Conservation (phyloP, 176 grass and related monocot species). For the Zea luxurians region DNA sequence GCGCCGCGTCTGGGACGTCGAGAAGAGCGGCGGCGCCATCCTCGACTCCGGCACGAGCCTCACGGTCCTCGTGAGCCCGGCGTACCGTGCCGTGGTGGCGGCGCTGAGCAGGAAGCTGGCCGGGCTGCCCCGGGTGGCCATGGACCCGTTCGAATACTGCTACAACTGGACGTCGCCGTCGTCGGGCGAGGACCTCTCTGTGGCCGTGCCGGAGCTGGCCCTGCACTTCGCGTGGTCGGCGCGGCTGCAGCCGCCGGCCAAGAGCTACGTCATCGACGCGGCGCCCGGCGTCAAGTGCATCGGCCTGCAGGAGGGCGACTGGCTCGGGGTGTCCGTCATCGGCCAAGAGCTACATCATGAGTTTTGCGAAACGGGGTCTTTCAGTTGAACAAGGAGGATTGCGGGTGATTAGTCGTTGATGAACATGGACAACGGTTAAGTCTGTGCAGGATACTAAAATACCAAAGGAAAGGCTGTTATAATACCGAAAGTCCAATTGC, state of each 20-base stretch:
- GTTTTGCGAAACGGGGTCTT: too few species aligned
- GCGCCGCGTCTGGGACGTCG: constrained; percentile 66
- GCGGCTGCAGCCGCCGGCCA: constrained; percentile 62
- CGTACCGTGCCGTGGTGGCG: constrained; percentile 61
- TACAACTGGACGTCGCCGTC: constrained; percentile 87
- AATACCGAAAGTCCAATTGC: too few species aligned
- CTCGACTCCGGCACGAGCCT: constrained; percentile 90
- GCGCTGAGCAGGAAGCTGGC: constrained; percentile 55
- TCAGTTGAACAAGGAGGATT: too few species aligned
- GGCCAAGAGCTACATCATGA: constrained; percentile 89
- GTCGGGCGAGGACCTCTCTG: background rate
- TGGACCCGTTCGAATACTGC: constrained; percentile 94
- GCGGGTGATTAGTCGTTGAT: too few species aligned
- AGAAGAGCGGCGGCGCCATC: constrained; percentile 70
- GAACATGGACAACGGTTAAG: too few species aligned
- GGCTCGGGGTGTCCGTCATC: constrained; percentile 72
- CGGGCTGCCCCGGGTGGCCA: constrained; percentile 41
- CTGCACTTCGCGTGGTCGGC: constrained; percentile 68
- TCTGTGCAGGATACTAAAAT: too few species aligned
- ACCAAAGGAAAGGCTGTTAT: too few species aligned
- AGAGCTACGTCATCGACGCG: constrained; percentile 97
- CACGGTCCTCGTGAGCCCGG: constrained; percentile 61
- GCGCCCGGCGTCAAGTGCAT: constrained; percentile 82
- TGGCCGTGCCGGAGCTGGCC: constrained; percentile 48
- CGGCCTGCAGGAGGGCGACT: constrained; percentile 56